phyloP scores from a whole-genome alignment of 805 yeast species.

The Starmerella floris region DNA sequence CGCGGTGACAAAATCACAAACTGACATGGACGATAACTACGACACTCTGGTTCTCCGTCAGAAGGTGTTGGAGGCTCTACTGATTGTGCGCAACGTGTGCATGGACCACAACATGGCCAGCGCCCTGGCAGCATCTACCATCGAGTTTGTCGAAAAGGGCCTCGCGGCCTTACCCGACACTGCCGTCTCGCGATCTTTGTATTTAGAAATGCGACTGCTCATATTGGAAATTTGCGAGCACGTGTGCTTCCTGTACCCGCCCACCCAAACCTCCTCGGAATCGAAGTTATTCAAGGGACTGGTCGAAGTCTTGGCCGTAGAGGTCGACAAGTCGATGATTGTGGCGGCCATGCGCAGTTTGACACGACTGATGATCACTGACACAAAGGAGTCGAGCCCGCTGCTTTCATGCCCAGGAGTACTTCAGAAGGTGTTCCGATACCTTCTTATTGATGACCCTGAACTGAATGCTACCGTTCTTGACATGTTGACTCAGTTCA shows the following conservation, averaged over 20 bases:
- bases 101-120: slow-evolving; percentile 79
- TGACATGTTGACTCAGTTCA: slow-evolving; percentile 70
- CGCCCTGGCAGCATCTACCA: slow-evolving; percentile 31
- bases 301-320: slow-evolving; percentile 36
- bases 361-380: slow-evolving; percentile 62
- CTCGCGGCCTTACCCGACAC: slow-evolving; percentile 23
- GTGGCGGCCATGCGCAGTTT: slow-evolving; percentile 62
- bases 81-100: slow-evolving; percentile 65
- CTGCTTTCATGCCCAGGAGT: slow-evolving; percentile 1
- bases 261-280: slow-evolving; percentile 43
- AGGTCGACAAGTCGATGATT: slow-evolving; percentile 51
- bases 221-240: slow-evolving; percentile 68
- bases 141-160: slow-evolving; percentile 32
- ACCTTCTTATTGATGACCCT: slow-evolving; percentile 47
- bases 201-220: slow-evolving; percentile 33
- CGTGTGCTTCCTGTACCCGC: slow-evolving; percentile 66
- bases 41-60: slow-evolving; percentile 19
- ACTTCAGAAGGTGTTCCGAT: slow-evolving; percentile 3
- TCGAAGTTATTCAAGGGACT: slow-evolving; percentile 51
- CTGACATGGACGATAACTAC: slow-evolving; percentile 14
- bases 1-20: slow-evolving; percentile 6
- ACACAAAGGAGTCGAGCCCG: slow-evolving; percentile 18
- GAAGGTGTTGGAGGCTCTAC: slow-evolving; percentile 37
- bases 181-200: slow-evolving; percentile 5
- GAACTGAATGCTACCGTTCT: slow-evolving; percentile 62